These are phyloP conservation scores for Candolleomyces aberdarensis DNA, from an alignment of 768 basidiomycete species.

Conservation along the genomic window DNA sequence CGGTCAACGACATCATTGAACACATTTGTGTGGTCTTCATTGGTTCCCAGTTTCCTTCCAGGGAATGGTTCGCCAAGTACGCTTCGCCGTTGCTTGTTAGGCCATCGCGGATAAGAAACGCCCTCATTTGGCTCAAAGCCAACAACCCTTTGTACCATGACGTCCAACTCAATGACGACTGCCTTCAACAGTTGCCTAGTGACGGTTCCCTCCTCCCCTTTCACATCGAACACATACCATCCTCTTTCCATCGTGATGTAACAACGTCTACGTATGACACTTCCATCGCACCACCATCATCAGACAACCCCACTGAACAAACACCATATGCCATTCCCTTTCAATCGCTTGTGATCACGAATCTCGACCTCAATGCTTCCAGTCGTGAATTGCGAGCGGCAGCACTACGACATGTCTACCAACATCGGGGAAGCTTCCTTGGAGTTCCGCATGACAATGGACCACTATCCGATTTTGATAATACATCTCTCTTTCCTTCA, in stretches of 20 bases:
- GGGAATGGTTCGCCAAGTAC: slow-evolving; percentile 27
- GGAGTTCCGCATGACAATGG: not conserved
- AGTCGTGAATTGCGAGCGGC: not conserved
- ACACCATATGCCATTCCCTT: not conserved
- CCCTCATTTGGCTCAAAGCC: slow-evolving; percentile 31
- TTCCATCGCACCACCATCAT: not conserved
- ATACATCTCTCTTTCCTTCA: slow-evolving; percentile 33
- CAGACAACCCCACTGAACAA: not conserved
- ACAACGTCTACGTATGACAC: not conserved
- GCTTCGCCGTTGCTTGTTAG: slow-evolving; percentile 33
- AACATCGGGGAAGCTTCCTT: not conserved
- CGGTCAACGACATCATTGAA: not conserved
- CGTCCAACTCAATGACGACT: slow-evolving; percentile 20
- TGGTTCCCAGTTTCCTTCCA: not conserved
- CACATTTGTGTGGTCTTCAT: not conserved
- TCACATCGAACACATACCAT: not conserved
- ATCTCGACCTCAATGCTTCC: not conserved
- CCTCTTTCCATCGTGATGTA: not conserved
- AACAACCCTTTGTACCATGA: slow-evolving; percentile 33
- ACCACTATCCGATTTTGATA: slow-evolving; percentile 8
- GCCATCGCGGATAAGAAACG: slow-evolving; percentile 24
- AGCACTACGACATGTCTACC: not conserved
- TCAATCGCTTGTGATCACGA: not conserved
- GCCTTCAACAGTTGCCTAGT: slow-evolving; percentile 14
- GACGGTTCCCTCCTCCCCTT: slow-evolving; percentile 3